Conservation (phyloP, 2,329 filamentous ascomycete genomes). For the Teratosphaeria pseudoeucalypti region DNA sequence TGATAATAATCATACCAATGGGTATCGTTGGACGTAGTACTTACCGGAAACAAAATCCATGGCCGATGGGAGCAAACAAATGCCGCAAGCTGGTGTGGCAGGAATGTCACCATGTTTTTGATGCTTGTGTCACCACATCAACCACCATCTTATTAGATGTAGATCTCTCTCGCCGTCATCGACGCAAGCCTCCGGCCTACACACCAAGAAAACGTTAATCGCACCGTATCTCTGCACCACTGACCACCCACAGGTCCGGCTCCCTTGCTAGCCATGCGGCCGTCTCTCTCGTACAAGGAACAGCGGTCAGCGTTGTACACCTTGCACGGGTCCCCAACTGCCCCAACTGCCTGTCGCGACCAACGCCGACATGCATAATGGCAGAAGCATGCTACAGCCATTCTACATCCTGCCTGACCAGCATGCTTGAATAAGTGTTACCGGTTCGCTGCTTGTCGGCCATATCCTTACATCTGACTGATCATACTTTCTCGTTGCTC, state of each 20-base stretch:
- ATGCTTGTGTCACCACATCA: too few relatives aligned
- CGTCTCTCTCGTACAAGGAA: background rate
- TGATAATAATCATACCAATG: too few relatives aligned
- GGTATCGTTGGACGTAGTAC: too few relatives aligned
- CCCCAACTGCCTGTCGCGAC: background rate
- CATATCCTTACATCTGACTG: background rate
- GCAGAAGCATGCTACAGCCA: background rate
- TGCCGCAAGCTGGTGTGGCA: too few relatives aligned
- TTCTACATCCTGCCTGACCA: background rate
- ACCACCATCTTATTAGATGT: background rate
- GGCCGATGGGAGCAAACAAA: too few relatives aligned
- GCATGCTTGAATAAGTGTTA: background rate
- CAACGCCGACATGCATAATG: background rate
- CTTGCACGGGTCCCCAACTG: background rate
- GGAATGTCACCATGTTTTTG: too few relatives aligned
- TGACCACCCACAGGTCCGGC: background rate
- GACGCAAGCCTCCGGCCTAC: background rate
- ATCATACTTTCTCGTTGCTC: too few relatives aligned
- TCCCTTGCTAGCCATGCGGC: background rate
- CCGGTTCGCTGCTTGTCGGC: background rate
- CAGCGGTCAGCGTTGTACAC: background rate
- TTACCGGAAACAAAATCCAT: too few relatives aligned
- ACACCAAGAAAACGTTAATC: background rate
- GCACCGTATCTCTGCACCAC: background rate
- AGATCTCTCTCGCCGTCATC: background rate